Evolutionary conservation across 257 asterid genomes (phyloP).

Genomic region (Solanum bukasovii): DNA sequence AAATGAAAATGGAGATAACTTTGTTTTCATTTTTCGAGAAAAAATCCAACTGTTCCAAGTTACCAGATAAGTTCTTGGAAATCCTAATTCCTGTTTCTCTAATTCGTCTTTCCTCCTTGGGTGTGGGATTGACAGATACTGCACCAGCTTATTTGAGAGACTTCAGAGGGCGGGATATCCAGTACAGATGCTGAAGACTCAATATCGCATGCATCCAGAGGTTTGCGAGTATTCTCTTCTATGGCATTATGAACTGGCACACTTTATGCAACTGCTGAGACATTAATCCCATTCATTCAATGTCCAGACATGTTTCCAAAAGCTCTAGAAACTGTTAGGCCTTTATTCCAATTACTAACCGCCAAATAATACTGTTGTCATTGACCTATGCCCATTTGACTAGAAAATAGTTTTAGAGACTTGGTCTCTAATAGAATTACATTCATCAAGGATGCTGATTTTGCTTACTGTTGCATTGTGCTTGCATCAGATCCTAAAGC

Average conservation of each 20-base stretch:
- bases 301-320: background rate
- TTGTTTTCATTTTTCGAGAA: background rate
- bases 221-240: conserved; percentile 18
- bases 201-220: conserved; percentile 99
- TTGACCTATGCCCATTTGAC: background rate
- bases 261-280: background rate
- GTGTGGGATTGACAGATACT: conserved; percentile 34
- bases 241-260: background rate
- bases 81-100: background rate
- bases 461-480: background rate
- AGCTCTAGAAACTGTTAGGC: background rate
- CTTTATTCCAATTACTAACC: background rate
- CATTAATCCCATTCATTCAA: background rate
- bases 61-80: background rate
- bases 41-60: background rate
- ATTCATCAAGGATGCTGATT: background rate
- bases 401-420: background rate
- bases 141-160: conserved; percentile 82
- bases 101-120: background rate
- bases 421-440: background rate
- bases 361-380: background rate
- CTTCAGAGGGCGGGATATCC: conserved; percentile 95
- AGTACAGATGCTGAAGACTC: conserved; percentile 95
- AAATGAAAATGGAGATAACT: background rate
- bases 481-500: background rate